Evolutionary conservation across 2,329 filamentous ascomycete genomes (phyloP), one percentile per base, ranked within the genome.

Genomic region (Ophiostoma himal-ulmi): DNA sequence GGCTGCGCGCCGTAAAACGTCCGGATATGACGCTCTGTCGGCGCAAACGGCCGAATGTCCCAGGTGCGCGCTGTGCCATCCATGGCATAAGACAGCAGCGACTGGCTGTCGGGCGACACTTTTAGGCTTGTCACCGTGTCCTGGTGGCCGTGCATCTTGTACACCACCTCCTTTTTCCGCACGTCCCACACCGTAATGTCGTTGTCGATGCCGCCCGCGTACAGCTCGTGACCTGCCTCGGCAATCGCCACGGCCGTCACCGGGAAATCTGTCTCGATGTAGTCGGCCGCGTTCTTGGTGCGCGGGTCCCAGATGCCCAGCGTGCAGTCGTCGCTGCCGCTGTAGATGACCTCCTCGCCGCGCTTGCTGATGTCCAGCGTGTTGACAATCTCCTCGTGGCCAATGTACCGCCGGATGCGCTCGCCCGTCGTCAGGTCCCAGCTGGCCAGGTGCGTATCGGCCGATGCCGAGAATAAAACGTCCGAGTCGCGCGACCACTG

Each of bases 141-240:
- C 69, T 88, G 90, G 78, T 99, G 95, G 0, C 95, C 95, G 14
- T 91, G 81, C 84, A 99, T 89, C 1, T 91, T 90, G 80, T 98
- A 97, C 6, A 93, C 88, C 2, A 96, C 87, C 7, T 90, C 87
- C 80, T 96, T 93, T 83, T 97, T 98, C 74, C 95, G 89, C 77
- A 98, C 82, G 80, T 99, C 95, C 94, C 95, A 99, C 26, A 96
- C 94, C 76, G 94, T 93, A 78, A 99, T 96, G 75, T 96, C 93
- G 77, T 98, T 97, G 81, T 98, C 95, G 75, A 99, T 97, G 30
- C 94, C 92, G 66, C 94, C 94, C 7, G 92, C 91, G 79, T 95
- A 99, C 36, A 99, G 88, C 81, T 98, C 95, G 78, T 97, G 97
- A 22, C 95, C 95, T 1, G 94, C 93, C 78, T 97, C 93, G 0